These are phyloP conservation scores for Tetrahymena malaccensis DNA, from an alignment of 73 alveolate genomes.

Conservation along the genomic window DNA sequence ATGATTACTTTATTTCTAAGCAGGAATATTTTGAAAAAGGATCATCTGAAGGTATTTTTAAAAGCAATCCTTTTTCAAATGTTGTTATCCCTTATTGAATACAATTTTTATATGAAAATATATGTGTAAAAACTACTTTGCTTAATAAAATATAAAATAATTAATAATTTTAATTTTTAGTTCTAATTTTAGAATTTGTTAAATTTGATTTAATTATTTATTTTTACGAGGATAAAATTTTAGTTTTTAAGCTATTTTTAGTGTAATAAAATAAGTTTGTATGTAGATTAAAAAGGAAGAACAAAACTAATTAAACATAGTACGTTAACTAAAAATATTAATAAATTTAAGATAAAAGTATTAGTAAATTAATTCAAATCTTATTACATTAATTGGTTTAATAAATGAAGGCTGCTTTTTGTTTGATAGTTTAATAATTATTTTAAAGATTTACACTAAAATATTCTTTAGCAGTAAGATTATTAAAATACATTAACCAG, in stretches of 20 bases:
- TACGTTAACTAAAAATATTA: no score
- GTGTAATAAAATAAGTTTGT: neutral
- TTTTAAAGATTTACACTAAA: no score
- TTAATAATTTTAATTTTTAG: neutral
- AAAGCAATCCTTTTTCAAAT: neutral
- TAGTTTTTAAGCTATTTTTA: no score
- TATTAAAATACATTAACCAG: no score
- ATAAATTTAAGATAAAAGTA: neutral
- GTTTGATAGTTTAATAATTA: no score
- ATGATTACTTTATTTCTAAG: neutral
- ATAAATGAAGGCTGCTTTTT: no score
- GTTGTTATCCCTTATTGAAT: neutral
- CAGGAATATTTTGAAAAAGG: neutral
- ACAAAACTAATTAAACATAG: neutral
- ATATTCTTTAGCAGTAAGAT: no score
- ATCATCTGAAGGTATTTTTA: neutral
- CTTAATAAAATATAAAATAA: neutral
- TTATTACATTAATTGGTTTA: no score
- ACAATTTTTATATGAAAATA: neutral
- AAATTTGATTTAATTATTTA: no score
- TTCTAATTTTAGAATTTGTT: neutral
- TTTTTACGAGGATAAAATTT: neutral
- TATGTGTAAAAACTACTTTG: neutral
- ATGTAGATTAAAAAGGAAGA: no score
- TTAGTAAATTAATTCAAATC: no score